Percentiles rank a stretch among this genome's conserved stretches.
Evolutionary conservation across 257 asterid species (phyloP).

Genomic region (Asclepias syriaca): DNA sequence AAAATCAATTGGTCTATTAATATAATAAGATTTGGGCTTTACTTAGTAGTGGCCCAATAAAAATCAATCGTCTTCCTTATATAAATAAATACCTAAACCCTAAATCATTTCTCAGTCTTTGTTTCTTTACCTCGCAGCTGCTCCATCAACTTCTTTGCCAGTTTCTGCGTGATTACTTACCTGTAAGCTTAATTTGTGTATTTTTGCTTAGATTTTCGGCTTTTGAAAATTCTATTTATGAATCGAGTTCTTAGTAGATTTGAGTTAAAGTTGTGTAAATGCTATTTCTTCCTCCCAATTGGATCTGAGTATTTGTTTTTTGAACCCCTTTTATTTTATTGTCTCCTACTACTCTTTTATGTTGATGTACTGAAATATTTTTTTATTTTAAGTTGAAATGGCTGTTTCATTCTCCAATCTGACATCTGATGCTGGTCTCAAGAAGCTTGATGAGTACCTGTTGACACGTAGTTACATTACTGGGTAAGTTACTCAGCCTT

Average conservation of each 20-base stretch:
- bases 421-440: constrained; percentile 55
- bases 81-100: constrained; percentile 1
- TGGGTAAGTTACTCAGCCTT: constrained; percentile 47
- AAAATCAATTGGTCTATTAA: too few relatives aligned
- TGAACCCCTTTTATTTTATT: too few relatives aligned
- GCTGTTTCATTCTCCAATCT: constrained; percentile 52
- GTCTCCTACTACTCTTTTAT: neutral
- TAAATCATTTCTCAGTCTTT: neutral
- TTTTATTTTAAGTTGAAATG: constrained; percentile 32
- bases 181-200: neutral
- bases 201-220: neutral
- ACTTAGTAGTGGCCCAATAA: neutral
- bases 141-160: neutral
- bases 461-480: constrained; percentile 75
- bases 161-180: too few relatives aligned
- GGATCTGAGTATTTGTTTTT: too few relatives aligned
- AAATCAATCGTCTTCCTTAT: neutral
- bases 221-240: neutral
- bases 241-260: neutral
- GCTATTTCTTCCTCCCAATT: too few relatives aligned
- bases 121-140: neutral
- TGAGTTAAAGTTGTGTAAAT: too few relatives aligned
- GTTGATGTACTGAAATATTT: neutral
- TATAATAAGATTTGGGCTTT: neutral
- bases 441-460: constrained; percentile 90